Percentiles rank a stretch among this genome's conserved stretches.
Conservation (phyloP, 1,284 basidiomycete genomes). For the Apiotrichum veenhuisii region DNA sequence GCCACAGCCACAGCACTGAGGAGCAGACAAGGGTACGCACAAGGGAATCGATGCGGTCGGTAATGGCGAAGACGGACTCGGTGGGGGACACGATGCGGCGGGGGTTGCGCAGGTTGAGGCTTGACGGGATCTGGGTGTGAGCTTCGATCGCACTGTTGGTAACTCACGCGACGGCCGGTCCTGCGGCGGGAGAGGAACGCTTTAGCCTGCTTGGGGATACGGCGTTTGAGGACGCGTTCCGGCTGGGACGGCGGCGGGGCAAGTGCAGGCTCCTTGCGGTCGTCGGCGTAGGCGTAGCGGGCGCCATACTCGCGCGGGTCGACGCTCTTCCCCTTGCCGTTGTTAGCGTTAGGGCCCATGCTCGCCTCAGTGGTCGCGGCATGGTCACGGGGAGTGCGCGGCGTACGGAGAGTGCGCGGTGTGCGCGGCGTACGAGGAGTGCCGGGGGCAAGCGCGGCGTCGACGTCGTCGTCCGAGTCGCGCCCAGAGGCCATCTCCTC, state of each 20-base stretch:
- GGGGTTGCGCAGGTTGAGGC: background rate
- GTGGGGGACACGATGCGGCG: constrained; percentile 10
- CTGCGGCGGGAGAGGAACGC: background rate
- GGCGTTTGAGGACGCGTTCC: background rate
- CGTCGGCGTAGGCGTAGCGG: background rate
- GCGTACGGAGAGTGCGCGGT: no score
- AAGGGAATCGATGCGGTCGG: constrained; percentile 3
- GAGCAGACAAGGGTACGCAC: background rate
- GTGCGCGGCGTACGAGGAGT: no score
- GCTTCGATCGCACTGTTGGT: background rate
- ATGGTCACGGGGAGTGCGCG: no score
- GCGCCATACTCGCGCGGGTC: constrained; percentile 6
- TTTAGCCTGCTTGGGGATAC: background rate
- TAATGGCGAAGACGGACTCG: constrained; percentile 4
- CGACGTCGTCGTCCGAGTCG: constrained; percentile 6
- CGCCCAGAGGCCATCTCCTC: background rate
- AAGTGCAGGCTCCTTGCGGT: background rate
- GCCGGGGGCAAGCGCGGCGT: background rate
- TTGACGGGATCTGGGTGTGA: background rate
- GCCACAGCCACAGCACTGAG: no score
- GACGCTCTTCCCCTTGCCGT: constrained; percentile 11
- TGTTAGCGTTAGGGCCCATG: no score
- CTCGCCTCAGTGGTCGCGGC: background rate
- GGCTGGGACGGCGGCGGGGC: background rate
- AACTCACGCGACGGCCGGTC: background rate